Percentiles rank a stretch among this genome's conserved stretches.
Evolutionary conservation across 2,329 filamentous ascomycete genomes (phyloP).

Genomic region (Talaromyces sp.): DNA sequence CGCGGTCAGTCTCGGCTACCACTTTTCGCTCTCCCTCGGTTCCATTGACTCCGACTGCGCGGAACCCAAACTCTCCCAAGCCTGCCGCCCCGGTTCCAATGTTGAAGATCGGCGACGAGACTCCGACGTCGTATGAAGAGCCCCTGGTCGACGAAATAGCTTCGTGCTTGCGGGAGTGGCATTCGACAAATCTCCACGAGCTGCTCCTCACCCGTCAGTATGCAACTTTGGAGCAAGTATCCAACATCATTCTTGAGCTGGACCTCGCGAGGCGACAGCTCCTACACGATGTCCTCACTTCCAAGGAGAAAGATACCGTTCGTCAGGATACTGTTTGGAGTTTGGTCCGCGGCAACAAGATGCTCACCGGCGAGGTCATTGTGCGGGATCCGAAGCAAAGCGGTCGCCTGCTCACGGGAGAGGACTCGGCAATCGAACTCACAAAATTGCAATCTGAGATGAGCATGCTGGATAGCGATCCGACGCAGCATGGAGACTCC

Average conservation of each 20-base stretch:
- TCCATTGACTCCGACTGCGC: conserved; percentile 35
- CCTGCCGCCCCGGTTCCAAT: conserved; percentile 92
- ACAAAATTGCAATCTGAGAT: conserved; percentile 91
- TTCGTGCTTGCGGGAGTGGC: conserved; percentile 95
- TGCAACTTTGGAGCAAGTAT: conserved; percentile 71
- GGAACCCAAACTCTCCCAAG: conserved; percentile 61
- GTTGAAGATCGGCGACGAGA: conserved; percentile 97
- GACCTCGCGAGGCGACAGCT: conserved; percentile 84
- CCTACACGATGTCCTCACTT: conserved; percentile 87
- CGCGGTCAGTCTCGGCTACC: conserved; percentile 21
- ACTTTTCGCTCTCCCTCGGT: conserved; percentile 25
- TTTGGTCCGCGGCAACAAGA: conserved; percentile 86
- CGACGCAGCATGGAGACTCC: conserved; percentile 61
- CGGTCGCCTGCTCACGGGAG: conserved; percentile 80
- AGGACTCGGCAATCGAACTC: conserved; percentile 88
- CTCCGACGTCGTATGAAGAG: conserved; percentile 80
- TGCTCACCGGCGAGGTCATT: conserved; percentile 89
- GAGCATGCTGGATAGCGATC: conserved; percentile 85
- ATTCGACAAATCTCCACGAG: conserved; percentile 93
- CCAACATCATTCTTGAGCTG: conserved; percentile 72
- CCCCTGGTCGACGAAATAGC: conserved; percentile 96
- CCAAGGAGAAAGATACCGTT: conserved; percentile 71
- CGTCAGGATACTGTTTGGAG: conserved; percentile 95
- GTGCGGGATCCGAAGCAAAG: conserved; percentile 81
- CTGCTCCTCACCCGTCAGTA: conserved; percentile 81